Percentiles rank a stretch among this genome's conserved stretches.
phyloP scores from a whole-genome alignment of 2,329 filamentous ascomycete genomes.

The Trichoderma koningiopsis region DNA sequence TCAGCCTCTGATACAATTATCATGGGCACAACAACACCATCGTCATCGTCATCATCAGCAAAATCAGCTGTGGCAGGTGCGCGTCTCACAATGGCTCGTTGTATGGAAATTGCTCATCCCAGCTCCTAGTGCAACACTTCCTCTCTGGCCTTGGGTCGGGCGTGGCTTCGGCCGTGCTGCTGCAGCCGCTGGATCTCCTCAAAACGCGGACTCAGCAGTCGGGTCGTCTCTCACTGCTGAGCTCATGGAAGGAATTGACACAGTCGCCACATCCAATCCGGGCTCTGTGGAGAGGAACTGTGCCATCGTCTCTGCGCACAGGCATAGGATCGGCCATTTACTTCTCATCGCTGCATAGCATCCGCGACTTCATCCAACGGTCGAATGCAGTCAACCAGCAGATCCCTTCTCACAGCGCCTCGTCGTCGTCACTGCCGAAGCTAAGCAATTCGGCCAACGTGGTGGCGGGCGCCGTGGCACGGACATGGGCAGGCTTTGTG shows the following conservation, averaged over 20 bases:
- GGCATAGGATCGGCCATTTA: constrained; percentile 93
- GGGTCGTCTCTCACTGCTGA: constrained; percentile 64
- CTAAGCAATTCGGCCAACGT: constrained; percentile 85
- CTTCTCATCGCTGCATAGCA: constrained; percentile 82
- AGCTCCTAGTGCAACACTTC: constrained; percentile 73
- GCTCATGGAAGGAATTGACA: constrained; percentile 44
- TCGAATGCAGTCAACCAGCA: constrained; percentile 33
- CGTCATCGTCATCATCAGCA: constrained; percentile 1
- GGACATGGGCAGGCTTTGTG: constrained; percentile 83
- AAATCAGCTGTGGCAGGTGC: constrained; percentile 19
- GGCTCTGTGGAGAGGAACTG: constrained; percentile 86
- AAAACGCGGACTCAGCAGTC: constrained; percentile 96
- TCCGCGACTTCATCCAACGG: constrained; percentile 65
- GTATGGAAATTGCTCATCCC: constrained; percentile 18
- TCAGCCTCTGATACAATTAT: neutral
- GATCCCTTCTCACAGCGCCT: constrained; percentile 41
- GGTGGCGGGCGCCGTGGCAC: constrained; percentile 77
- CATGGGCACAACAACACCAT: constrained; percentile 10
- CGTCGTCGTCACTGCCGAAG: constrained; percentile 76
- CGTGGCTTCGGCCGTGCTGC: constrained; percentile 80
- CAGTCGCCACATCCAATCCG: constrained; percentile 64
- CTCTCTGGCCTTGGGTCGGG: constrained; percentile 85
- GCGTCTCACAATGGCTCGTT: constrained; percentile 1
- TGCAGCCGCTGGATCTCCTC: constrained; percentile 93
- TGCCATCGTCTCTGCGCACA: constrained; percentile 90